These are phyloP conservation scores for Pilatotrama ljubarskyi DNA, from an alignment of 768 basidiomycete species.

Conservation along the genomic window DNA sequence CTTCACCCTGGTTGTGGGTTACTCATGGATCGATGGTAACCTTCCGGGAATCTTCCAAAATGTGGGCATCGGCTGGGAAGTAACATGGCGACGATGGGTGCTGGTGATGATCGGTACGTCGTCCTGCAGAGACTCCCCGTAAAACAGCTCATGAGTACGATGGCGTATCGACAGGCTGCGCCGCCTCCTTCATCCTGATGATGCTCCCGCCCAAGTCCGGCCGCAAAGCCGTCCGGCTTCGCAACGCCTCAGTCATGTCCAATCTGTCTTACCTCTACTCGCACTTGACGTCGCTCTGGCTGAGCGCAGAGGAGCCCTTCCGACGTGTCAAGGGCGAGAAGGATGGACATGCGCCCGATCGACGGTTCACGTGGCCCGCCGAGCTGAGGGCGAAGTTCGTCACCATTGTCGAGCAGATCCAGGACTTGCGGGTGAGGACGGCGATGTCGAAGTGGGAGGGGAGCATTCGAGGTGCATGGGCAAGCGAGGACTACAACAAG, in stretches of 20 bases:
- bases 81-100: slow-evolving; percentile 54
- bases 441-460: slow-evolving; percentile 47
- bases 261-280: slow-evolving; percentile 44
- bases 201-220: slow-evolving; percentile 53
- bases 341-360: neutral
- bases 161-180: slow-evolving; percentile 36
- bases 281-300: slow-evolving; percentile 45
- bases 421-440: slow-evolving; percentile 36
- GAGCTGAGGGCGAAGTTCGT: slow-evolving; percentile 35
- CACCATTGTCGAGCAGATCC: slow-evolving; percentile 35
- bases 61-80: slow-evolving; percentile 51
- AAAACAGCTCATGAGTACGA: too few species aligned
- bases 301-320: slow-evolving; percentile 23
- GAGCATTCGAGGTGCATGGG: slow-evolving; percentile 54
- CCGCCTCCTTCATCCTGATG: slow-evolving; percentile 54
- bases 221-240: slow-evolving; percentile 46
- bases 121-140: neutral
- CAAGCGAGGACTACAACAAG: slow-evolving; percentile 44
- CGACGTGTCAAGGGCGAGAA: slow-evolving; percentile 10
- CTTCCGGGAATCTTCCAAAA: slow-evolving; percentile 40
- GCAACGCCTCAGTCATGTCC: slow-evolving; percentile 43
- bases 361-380: slow-evolving; percentile 26
- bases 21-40: slow-evolving; percentile 59
- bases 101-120: slow-evolving; percentile 50
- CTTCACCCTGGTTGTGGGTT: slow-evolving; percentile 49